A percentile compares a stretch with the other conserved stretches of the same genome.
Evolutionary conservation across 2,329 filamentous ascomycete species (phyloP).

Genomic region (Trichoderma cornu-damae): DNA sequence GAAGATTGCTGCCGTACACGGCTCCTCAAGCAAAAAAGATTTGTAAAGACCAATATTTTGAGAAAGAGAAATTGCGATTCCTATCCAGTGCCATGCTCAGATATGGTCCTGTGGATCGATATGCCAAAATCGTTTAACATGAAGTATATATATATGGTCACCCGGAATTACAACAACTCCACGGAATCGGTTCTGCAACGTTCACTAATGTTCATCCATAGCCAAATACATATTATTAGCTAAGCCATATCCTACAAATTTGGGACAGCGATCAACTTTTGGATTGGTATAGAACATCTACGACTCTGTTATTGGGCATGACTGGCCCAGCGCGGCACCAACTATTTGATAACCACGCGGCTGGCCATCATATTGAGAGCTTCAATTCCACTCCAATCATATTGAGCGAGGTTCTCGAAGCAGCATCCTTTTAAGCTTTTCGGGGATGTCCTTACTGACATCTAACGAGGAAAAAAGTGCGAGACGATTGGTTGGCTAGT

Average conservation of each 20-base stretch:
- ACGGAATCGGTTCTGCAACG: no score
- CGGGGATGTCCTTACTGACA: neutral
- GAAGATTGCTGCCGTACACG: neutral
- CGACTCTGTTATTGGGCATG: constrained; percentile 1
- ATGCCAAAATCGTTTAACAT: neutral
- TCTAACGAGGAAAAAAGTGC: neutral
- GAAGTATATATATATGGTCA: no score
- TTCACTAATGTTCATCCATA: constrained; percentile 2
- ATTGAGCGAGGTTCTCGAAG: neutral
- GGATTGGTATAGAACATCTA: neutral
- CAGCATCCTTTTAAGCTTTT: neutral
- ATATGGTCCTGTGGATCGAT: constrained; percentile 1
- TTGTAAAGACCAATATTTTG: constrained; percentile 2
- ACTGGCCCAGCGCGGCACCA: neutral
- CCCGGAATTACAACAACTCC: no score
- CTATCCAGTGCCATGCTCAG: constrained; percentile 5
- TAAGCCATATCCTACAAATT: neutral
- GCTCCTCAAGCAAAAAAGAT: neutral
- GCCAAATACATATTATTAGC: no score
- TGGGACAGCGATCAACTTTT: neutral
- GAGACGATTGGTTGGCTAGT: neutral
- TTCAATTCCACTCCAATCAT: constrained; percentile 3
- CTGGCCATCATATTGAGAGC: neutral
- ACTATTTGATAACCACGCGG: neutral
- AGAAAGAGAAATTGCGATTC: constrained; percentile 7